Base-by-base conservation (phyloP, 1,284 basidiomycete species). In the Sporisorium iseilematis-ciliati region DNA sequence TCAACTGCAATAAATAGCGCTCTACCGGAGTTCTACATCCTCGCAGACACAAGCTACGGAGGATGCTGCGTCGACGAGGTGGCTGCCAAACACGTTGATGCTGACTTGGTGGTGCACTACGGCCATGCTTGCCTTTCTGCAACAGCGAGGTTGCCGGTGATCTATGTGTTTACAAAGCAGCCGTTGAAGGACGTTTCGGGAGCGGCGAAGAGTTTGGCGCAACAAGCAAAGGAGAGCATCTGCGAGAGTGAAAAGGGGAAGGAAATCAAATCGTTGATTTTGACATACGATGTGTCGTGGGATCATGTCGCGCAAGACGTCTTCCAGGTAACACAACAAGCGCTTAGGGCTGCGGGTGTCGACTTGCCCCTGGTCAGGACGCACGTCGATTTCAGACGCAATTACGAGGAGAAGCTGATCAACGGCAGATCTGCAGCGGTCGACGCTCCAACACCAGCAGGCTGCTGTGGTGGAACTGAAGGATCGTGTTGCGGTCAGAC, bases 31-130 rank as follows among this genome's bases (percentile, higher is more conserved):
- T 87, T 94, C 26, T 98, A 95, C 83, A 92, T 98, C 6, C 89
- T 97, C 20, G 95, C 95, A 14, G 96, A 98, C 86, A 98, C 95
- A 26, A 97, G 95, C 29, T 98, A 98, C 85, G 96, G 95, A 84
- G 97, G 94, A 81, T 99, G 96, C 84, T 99, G 96, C 83, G 94
- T 97, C 4, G 97, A 99, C 84, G 93, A 98, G 80, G 92, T 99
- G 4, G 93, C 94, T 8, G 95, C 96, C 6, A 91, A 95, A 74
- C 97, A 99, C 84, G 91, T 96, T 45, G 91, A 95, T 72, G 94
- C 95, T 0, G 93, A 98, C 81, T 89, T 92, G 10, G 89, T 98
- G 67, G 91, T 99, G 6, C 96, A 99, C 84, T 98, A 97, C 82
- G 96, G 97, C 0, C 93, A 97, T 87, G 95, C 96, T 0, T 99